Conservation (phyloP, 306 rosid species). For the Cercis canadensis region DNA sequence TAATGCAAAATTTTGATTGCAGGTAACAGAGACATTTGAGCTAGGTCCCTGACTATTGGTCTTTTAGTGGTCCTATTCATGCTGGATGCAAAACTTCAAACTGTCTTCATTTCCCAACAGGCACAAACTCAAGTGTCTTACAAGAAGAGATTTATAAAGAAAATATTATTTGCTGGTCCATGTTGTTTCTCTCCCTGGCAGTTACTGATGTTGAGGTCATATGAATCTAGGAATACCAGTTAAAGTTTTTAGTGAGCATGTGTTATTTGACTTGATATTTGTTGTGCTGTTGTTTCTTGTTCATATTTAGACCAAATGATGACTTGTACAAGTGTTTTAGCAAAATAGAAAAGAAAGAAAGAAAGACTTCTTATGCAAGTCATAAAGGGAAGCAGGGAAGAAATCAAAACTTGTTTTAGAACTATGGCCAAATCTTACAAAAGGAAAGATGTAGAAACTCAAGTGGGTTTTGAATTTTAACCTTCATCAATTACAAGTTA, state of each 20-base stretch:
- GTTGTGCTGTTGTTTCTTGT: background rate
- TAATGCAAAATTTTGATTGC: conserved; percentile 8
- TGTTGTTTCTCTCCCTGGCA: conserved; percentile 19
- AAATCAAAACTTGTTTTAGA: too few species aligned
- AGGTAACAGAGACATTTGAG: conserved; percentile 35
- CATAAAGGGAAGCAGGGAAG: too few species aligned
- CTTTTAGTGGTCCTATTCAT: conserved; percentile 2
- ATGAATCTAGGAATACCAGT: background rate
- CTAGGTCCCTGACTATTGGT: conserved; percentile 8
- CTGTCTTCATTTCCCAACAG: background rate
- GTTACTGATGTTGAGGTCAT: conserved; percentile 21
- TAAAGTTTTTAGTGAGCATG: background rate
- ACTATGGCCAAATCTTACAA: too few species aligned
- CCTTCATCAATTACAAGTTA: too few species aligned
- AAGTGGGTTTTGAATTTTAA: too few species aligned
- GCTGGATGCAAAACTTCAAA: conserved; percentile 18
- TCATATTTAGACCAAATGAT: background rate
- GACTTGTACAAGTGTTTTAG: background rate
- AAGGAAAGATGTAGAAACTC: too few species aligned
- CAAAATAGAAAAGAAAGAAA: too few species aligned
- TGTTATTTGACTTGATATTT: background rate
- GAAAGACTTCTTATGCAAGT: too few species aligned
- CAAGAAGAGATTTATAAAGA: background rate
- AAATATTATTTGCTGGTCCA: conserved; percentile 17
- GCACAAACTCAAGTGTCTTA: conserved; percentile 18